Evolutionary conservation across 108 stramenopile species (phyloP), one percentile per base, ranked within the genome.

Genomic region (Cyclotella baltica): DNA sequence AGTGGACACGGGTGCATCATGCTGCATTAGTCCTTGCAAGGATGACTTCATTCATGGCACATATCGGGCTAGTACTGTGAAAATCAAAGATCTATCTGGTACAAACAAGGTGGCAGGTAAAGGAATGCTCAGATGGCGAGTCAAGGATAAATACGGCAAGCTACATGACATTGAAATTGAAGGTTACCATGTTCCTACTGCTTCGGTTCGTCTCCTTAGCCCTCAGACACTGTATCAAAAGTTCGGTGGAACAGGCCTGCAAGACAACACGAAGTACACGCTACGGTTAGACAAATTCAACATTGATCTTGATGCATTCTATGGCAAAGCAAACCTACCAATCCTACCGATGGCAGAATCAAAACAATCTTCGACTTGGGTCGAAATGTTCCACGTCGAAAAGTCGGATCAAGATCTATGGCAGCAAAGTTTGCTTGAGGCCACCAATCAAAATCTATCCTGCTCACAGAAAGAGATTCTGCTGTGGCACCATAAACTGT

Each of bases 1-100:
- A 3, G 1, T 62, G 28, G 59, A 62, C 10, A 20, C 33, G 15
- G 59, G 59, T 29, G 59, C 59, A 6, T 62, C 59, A 15, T 34
- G 53, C n/a, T 70, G 52, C 13, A 57, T 70, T 22, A 57, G 34
- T 25, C 69, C 69, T 35, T 27, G 37, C 33, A 70, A 16, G 36
- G 15, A 15, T 6, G 52, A 70, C 53, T 70, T 70, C 35, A 43
- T 43, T 13, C 6, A 43, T 10, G 33, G 15, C 18, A 34, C 69
- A 4, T 70, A 70, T 35, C n/a, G 22, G 47, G 22, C 53, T 0
- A 70, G 69, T 33, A 35, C 13, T 20, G 53, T 56, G 9, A 20
- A 28, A 22, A 70, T 70, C 33, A 70, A 31, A 20, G 69, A 70
- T 23, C 35, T 70, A 22, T 70, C 69, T 25, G 51, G 52, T 9